phyloP scores from a whole-genome alignment of 805 yeast species.

The Gaillardinia entomophila region DNA sequence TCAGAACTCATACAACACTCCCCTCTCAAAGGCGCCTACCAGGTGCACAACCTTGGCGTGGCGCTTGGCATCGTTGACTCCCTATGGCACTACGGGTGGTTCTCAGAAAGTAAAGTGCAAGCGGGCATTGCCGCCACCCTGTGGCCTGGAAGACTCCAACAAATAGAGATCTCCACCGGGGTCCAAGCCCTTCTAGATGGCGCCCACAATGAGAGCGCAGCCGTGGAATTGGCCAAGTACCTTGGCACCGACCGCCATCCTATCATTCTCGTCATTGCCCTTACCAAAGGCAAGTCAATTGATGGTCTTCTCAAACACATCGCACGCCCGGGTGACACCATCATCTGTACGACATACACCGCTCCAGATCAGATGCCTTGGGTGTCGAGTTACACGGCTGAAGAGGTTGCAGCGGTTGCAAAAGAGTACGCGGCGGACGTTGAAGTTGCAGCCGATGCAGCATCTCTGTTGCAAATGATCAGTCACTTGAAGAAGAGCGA shows the following conservation, averaged over 20 bases:
- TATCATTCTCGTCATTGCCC: constrained; percentile 61
- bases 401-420: constrained; percentile 22
- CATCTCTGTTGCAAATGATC: not conserved
- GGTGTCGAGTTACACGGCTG: constrained; percentile 50
- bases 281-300: constrained; percentile 68
- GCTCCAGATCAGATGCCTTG: constrained; percentile 91
- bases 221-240: constrained; percentile 59
- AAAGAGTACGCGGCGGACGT: constrained; percentile 16
- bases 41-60: constrained; percentile 59
- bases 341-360: constrained; percentile 60
- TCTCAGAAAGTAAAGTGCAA: constrained; percentile 31
- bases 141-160: constrained; percentile 91
- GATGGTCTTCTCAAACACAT: constrained; percentile 46
- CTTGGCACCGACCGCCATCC: constrained; percentile 29
- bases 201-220: constrained; percentile 88
- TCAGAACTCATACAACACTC: constrained; percentile 31
- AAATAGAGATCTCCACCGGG: constrained; percentile 13
- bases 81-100: constrained; percentile 9
- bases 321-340: constrained; percentile 44
- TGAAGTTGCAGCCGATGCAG: too few species aligned
- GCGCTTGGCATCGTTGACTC: constrained; percentile 54
- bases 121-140: constrained; percentile 49
- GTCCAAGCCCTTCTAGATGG: constrained; percentile 65
- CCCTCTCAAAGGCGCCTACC: constrained; percentile 72
- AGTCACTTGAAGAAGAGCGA: constrained; percentile 18